Base-by-base conservation (phyloP, 306 rosid species). In the Lotus japonicus region DNA sequence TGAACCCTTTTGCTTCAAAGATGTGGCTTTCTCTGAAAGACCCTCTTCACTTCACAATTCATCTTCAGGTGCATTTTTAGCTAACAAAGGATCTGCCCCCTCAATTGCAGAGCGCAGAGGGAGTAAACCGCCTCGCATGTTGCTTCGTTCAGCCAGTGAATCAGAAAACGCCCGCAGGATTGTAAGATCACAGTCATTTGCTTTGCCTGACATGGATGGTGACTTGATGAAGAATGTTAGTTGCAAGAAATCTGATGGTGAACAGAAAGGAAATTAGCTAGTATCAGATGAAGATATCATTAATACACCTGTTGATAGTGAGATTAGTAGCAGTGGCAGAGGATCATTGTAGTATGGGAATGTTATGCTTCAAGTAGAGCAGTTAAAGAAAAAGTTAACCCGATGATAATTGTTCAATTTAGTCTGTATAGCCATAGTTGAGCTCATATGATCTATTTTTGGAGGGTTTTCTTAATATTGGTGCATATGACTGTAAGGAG, bases 31-130 rank as follows among this genome's bases (percentile, higher is more conserved):
- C 61, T 64, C 78, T 31, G 84, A 87, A 9, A 76, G 46, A 67
- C 68, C 79, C 21, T 50, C 66, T 66, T 74, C 78, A 14, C 59
- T 67, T 52, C 35, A 68, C 65, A 82, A 86, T 39, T 75, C 89
- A 48, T 59, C 84, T 50, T 65, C 81, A 17, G 82, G 82, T 72
- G 26, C 79, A 36, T 41, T 81, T 64, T 79, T 79, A 72, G 52
- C 77, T 58, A 50, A 46, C 8, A 83, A 81, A 81, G 86, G 80
- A 64, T 58, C 81, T 64, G 45, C 53, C 33, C 89, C 81, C 0
- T 88, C 97, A 73, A 81, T 94, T 75, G 97, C 98, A 6, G 96
- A 88, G 84, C 92, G 98, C 55, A 88, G 98, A 79, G 94, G 97
- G 77, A 88, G 91, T 62, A 79, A 88, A 23, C 98, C 95, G 19